phyloP scores from a whole-genome alignment of 306 rosid species.

The Betula pendula region DNA sequence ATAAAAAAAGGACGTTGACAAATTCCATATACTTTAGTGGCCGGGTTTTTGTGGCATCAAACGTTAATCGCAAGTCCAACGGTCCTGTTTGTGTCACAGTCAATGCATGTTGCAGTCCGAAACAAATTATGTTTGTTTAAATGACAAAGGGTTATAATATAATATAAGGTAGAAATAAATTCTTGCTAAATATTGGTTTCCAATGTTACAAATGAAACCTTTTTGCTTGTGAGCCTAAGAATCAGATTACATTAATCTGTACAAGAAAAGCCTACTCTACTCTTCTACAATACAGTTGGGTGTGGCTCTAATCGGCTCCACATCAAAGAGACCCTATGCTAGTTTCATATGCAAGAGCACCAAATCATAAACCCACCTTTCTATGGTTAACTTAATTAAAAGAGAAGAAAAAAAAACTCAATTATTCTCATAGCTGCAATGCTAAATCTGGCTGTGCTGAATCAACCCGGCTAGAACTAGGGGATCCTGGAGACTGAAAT shows the following conservation, averaged over 20 bases:
- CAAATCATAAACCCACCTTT: constrained; percentile 44
- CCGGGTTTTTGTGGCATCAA: neutral
- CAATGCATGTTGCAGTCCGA: neutral
- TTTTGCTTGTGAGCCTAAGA: constrained; percentile 35
- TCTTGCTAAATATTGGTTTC: constrained; percentile 25
- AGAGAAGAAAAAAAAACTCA: constrained; percentile 19
- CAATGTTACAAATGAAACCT: constrained; percentile 35
- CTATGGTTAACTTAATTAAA: constrained; percentile 49
- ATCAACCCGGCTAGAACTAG: constrained; percentile 58
- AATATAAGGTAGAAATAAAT: constrained; percentile 18
- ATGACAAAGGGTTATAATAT: neutral
- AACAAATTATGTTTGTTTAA: constrained; percentile 8
- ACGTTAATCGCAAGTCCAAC: neutral
- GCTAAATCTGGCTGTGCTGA: constrained; percentile 64
- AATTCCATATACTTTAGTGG: too few relatives aligned
- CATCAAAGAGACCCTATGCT: constrained; percentile 18
- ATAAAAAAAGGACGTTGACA: too few relatives aligned
- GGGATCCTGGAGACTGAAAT: constrained; percentile 66
- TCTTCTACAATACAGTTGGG: constrained; percentile 43
- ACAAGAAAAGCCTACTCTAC: constrained; percentile 40
- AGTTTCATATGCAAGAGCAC: constrained; percentile 33
- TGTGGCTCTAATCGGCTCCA: constrained; percentile 28
- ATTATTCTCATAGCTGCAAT: constrained; percentile 61
- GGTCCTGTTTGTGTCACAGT: neutral
- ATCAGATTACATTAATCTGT: constrained; percentile 50